Base-by-base conservation (phyloP, 208 protist species). In the Crithidia fasciculata region DNA sequence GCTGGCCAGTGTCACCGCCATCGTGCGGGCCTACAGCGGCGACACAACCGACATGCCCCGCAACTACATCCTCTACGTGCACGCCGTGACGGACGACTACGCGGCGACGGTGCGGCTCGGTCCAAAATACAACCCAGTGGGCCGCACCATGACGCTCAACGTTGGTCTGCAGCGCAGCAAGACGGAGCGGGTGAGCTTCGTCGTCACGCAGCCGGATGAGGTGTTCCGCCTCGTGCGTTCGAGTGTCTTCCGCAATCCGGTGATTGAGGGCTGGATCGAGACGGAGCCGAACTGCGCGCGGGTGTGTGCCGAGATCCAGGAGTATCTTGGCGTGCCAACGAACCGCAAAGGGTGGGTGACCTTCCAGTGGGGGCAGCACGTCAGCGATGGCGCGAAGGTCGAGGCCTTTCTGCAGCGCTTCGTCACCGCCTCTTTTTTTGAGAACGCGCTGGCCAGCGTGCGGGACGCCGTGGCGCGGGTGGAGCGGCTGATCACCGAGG, bases 211-310 rank as follows among this genome's bases (percentile, higher is more conserved):
- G 55, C 68, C 83, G 4, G 74, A 78, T 18, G 86, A 95, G 47
- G 87, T 93, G 49, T 68, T 91, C 41, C 69, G 80, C 19, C 84
- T 96, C 47, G 81, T 90, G 40, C 84, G 90, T 53, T 94, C 92
- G 16, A 78, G 81, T 70, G 87, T 95, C 50, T 96, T 87, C 71
- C 88, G 92, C 40, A 88, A 96, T 54, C 92, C 92, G 3, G 69
- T 90, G 7, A 92, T 95, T 68, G 92, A 96, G 76, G 87, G 90
- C 19, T 96, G 89, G 88, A 87, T 95, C 9, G 84, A 82, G 43
- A 83, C 56, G 49, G 83, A 87, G 19, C 81, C 69, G 13, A 82
- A 79, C 55, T 89, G 84, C 60, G 80, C 82, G 10, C 75, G 70
- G 8, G 75, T 73, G 15, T 85, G 78, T n/a, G 74, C 73, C 49